Base-by-base conservation (phyloP, 2,329 filamentous ascomycete species). In the Colletotrichum tabaci region DNA sequence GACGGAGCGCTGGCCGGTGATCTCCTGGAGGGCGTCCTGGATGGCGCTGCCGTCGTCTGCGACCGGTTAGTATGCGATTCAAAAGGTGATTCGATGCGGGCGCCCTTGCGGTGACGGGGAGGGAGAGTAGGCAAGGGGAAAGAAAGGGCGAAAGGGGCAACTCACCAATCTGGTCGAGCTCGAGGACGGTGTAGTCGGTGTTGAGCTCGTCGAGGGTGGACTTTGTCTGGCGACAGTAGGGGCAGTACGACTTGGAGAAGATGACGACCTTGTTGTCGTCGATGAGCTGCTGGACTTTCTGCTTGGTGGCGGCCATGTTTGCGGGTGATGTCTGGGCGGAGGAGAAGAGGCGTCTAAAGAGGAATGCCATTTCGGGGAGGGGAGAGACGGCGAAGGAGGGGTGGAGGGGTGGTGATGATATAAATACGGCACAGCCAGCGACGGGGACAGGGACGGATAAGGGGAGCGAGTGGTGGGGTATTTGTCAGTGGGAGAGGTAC, bases 181-280 rank as follows among this genome's bases (percentile, higher is more conserved):
- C 96, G 69, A 96, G 86, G 67, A 89, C 81, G 79, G 89, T 90
- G 83, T 89, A 95, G 77, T 95, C 93, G 73, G 93, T 94, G 75
- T 91, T 90, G 70, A 91, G 77, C 69, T 90, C 86, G 79, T 87
- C 89, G 77, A 99, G 87, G 61, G 94, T 87, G 68, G 87, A 79
- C 91, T 98, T 98, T 77, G 92, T 91, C 72, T 91, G 87, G 70
- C 85, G 88, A 89, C 96, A 98, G 89, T 97, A 97, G 15, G 95
- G 95, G 89, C 96, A 99, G 87, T 94, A 98, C 18, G 92, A 94
- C 87, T 99, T 99, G 84, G 93, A 95, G 89, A 99, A 99, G 81
- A 99, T 94, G 78, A 96, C 93, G 82, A 98, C 95, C 78, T 90
- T 85, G 86, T 98, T 96, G 80, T 95, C 91, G 84, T 96, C 90